Conservation (phyloP, 495 filamentous ascomycete species). For the Penicillium bialowiezense region DNA sequence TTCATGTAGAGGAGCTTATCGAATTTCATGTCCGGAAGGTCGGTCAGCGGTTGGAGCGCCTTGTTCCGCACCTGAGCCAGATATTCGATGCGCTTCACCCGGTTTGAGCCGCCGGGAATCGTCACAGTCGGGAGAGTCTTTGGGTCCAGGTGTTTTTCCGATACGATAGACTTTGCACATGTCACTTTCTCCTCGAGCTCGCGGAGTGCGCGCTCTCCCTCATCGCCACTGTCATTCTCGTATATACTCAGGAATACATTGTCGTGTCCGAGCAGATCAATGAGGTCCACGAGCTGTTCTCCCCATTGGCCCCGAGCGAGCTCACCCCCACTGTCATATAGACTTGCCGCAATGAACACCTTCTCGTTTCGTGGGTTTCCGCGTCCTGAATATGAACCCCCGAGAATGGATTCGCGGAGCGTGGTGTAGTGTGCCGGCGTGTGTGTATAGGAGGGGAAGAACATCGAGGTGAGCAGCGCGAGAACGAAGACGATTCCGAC, state of each 20-base stretch:
- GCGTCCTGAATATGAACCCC: conserved; percentile 45
- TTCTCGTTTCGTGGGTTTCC: conserved; percentile 64
- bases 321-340: conserved; percentile 60
- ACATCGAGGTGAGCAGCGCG: conserved; percentile 48
- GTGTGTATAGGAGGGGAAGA: conserved; percentile 60
- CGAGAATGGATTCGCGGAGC: conserved; percentile 35
- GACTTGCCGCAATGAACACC: conserved; percentile 72
- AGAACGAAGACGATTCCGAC: conserved; percentile 64
- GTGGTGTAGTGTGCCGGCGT: conserved; percentile 48
- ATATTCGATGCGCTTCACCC: conserved; percentile 70
- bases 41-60: conserved; percentile 62
- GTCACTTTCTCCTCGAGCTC: conserved; percentile 39
- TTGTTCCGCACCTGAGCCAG: conserved; percentile 77
- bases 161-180: conserved; percentile 54
- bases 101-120: conserved; percentile 58
- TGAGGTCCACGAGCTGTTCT: conserved; percentile 54
- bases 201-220: conserved; percentile 41
- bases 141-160: conserved; percentile 51
- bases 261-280: conserved; percentile 56
- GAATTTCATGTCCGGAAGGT: conserved; percentile 42
- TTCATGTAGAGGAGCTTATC: conserved; percentile 76
- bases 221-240: conserved; percentile 65
- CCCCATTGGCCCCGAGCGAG: conserved; percentile 69
- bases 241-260: conserved; percentile 57
- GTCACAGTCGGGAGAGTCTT: conserved; percentile 52